Evolutionary conservation across 179 eudicot genomes (phyloP).

Genomic region (Camellia oleifera): DNA sequence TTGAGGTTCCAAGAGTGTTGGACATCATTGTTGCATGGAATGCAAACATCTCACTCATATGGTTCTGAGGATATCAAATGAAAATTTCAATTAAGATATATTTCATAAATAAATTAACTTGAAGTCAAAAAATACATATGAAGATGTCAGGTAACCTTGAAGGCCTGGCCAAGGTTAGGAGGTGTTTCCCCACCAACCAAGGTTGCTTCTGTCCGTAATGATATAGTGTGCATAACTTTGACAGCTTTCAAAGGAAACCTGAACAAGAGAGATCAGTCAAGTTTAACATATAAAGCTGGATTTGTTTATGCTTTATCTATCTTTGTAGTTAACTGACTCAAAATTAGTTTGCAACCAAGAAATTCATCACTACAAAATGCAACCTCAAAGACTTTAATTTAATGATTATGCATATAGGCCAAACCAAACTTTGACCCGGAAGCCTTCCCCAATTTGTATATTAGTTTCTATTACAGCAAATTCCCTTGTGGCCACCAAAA

Average conservation of each 20-base stretch:
- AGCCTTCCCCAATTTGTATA: neutral
- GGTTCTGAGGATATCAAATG: slow-evolving; percentile 39
- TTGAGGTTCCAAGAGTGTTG: slow-evolving; percentile 82
- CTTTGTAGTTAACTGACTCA: neutral
- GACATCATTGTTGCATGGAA: slow-evolving; percentile 92
- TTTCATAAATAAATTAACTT: neutral
- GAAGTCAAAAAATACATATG: neutral
- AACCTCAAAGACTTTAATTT: neutral
- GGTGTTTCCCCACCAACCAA: slow-evolving; percentile 49
- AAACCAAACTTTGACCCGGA: neutral
- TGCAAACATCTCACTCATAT: slow-evolving; percentile 88
- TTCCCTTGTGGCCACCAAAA: neutral
- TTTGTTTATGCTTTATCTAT: neutral
- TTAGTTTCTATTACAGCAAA: neutral
- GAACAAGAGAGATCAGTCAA: slow-evolving; percentile 19
- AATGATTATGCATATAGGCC: neutral
- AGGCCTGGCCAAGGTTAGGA: slow-evolving; percentile 63
- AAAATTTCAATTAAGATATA: neutral
- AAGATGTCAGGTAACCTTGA: slow-evolving; percentile 49
- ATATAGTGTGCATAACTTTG: slow-evolving; percentile 85
- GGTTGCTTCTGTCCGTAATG: slow-evolving; percentile 75
- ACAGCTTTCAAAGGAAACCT: slow-evolving; percentile 95
- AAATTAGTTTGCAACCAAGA: slow-evolving; percentile 1
- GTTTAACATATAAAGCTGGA: slow-evolving; percentile 3
- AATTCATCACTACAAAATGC: no score